phyloP scores from a whole-genome alignment of 805 yeast species.

The Debaryomyces maramus region DNA sequence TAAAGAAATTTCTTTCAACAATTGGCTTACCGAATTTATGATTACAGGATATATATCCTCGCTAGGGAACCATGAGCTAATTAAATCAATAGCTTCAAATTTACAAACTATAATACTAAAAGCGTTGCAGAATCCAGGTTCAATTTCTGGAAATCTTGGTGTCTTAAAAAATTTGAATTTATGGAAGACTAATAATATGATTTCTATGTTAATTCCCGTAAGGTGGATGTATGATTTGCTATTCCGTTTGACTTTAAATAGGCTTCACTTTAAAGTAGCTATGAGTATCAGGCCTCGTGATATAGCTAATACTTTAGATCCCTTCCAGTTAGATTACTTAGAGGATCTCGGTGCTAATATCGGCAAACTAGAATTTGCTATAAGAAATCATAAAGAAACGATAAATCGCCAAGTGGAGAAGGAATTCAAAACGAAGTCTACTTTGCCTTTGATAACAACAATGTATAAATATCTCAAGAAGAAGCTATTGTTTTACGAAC shows the following conservation, averaged over 20 bases:
- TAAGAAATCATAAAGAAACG: slow-evolving; percentile 7
- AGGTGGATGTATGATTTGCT: slow-evolving; percentile 39
- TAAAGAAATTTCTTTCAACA: slow-evolving; percentile 12
- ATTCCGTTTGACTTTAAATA: slow-evolving; percentile 33
- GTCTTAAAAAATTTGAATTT: slow-evolving; percentile 25
- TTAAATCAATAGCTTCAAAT: slow-evolving; percentile 17
- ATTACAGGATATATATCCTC: slow-evolving; percentile 38
- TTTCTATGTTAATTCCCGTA: slow-evolving; percentile 34
- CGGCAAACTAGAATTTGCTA: slow-evolving; percentile 9
- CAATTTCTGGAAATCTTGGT: slow-evolving; percentile 6
- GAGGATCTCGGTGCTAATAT: slow-evolving; percentile 19
- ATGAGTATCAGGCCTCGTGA: slow-evolving; percentile 31
- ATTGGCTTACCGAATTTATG: slow-evolving; percentile 35
- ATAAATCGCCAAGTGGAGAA: slow-evolving; percentile 2
- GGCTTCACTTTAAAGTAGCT: slow-evolving; percentile 29
- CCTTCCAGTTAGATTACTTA: slow-evolving; percentile 19
- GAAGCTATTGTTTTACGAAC: slow-evolving; percentile 2
- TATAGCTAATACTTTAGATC: slow-evolving; percentile 29
- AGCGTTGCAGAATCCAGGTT: slow-evolving; percentile 3
- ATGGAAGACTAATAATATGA: slow-evolving; percentile 31
- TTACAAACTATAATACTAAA: background rate
- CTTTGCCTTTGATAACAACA: slow-evolving; percentile 2
- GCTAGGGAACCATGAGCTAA: slow-evolving; percentile 35
- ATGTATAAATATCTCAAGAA: slow-evolving; percentile 5
- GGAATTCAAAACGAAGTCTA: slow-evolving; percentile 2